These are phyloP conservation scores for Isatis tinctoria DNA, from an alignment of 345 rosid genomes.

Conservation along the genomic window DNA sequence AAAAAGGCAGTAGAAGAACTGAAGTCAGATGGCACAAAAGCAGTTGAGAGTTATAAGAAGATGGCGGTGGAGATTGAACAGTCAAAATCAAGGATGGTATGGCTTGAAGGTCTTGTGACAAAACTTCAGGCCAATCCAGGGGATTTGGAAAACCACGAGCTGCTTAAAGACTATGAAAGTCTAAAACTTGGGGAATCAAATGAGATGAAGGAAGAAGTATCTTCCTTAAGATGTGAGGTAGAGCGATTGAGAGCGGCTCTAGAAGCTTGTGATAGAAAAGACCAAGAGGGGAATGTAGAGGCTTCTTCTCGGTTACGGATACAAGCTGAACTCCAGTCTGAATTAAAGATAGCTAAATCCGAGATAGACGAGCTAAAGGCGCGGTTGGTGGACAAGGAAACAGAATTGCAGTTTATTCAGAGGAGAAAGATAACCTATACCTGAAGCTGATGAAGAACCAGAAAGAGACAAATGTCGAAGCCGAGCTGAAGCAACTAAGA, in stretches of 20 bases:
- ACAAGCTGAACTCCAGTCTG: conserved; percentile 63
- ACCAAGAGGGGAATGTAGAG: conserved; percentile 13
- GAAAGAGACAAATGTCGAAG: conserved; percentile 24
- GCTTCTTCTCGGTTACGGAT: conserved; percentile 34
- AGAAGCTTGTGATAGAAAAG: conserved; percentile 34
- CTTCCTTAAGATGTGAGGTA: conserved; percentile 53
- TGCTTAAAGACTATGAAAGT: conserved; percentile 30
- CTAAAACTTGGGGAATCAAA: conserved; percentile 35
- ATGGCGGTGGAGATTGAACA: conserved; percentile 61
- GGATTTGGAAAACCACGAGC: conserved; percentile 24
- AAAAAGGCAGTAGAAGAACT: conserved; percentile 62
- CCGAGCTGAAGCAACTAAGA: conserved; percentile 48
- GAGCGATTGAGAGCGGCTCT: conserved; percentile 48
- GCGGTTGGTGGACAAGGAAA: conserved; percentile 83
- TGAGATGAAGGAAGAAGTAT: conserved; percentile 46
- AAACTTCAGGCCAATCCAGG: conserved; percentile 32
- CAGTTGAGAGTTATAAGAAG: conserved; percentile 55
- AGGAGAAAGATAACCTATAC: conserved; percentile 63
- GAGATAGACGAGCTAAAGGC: conserved; percentile 69
- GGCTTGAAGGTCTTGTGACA: conserved; percentile 49
- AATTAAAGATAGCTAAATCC: conserved; percentile 50
- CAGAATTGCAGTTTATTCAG: conserved; percentile 68
- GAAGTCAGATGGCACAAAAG: conserved; percentile 53
- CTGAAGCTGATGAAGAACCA: conserved; percentile 46
- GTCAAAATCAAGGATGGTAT: conserved; percentile 50